These are phyloP conservation scores for Talaromyces liani DNA, from an alignment of 495 filamentous ascomycete species.

Conservation along the genomic window DNA sequence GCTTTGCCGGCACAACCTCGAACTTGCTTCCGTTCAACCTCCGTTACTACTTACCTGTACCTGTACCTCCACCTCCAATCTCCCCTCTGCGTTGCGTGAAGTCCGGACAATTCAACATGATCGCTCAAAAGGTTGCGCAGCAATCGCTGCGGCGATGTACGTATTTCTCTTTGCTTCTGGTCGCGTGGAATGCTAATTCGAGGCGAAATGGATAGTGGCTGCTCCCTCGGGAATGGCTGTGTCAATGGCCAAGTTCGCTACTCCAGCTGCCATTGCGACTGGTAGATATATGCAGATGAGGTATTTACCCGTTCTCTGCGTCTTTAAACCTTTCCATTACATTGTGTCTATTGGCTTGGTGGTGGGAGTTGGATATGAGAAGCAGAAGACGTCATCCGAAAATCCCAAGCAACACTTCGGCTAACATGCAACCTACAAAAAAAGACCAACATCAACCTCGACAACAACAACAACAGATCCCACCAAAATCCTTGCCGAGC, in stretches of 20 bases:
- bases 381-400: conserved; percentile 1
- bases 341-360: not conserved
- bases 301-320: conserved; percentile 25
- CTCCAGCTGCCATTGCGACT: conserved; percentile 42
- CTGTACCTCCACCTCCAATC: not conserved
- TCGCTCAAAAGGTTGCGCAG: conserved; percentile 57
- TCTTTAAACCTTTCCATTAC: conserved; percentile 1
- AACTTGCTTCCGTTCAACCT: not conserved
- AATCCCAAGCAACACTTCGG: not conserved
- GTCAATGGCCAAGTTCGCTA: conserved; percentile 42
- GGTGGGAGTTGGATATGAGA: not conserved
- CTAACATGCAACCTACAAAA: not conserved
- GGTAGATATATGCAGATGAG: conserved; percentile 46
- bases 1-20: not conserved
- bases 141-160: conserved; percentile 64
- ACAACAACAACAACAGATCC: conserved; percentile 47
- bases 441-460: conserved; percentile 51
- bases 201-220: conserved; percentile 27
- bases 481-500: conserved; percentile 66
- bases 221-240: conserved; percentile 40
- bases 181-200: not conserved
- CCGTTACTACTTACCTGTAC: too few species aligned
- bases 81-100: not conserved
- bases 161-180: conserved; percentile 16
- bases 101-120: conserved; percentile 34